Conservation (phyloP, 352 stramenopile genomes). For the Globisporangium ultimum region DNA sequence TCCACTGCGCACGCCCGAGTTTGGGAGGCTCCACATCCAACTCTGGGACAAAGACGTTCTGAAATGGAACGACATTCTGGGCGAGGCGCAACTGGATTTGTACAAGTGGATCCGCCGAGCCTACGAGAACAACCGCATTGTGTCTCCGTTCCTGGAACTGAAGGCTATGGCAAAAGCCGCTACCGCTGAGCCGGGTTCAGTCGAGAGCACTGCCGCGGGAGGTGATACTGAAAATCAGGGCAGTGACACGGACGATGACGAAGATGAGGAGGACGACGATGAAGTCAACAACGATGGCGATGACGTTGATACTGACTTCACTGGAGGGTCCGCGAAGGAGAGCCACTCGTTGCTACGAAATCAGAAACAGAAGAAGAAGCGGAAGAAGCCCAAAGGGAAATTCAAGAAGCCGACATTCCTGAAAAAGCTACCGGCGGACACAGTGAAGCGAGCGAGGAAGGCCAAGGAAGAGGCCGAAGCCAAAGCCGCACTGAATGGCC, state of each 20-base stretch:
- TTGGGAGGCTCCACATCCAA: conserved; percentile 87
- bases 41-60: conserved; percentile 93
- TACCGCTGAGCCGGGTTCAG: neutral
- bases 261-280: neutral
- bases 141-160: conserved; percentile 65
- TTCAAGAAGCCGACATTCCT: conserved; percentile 23
- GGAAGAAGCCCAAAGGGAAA: conserved; percentile 8
- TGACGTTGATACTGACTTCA: conserved; percentile 13
- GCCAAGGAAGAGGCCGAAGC: conserved; percentile 56
- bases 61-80: conserved; percentile 91
- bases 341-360: conserved; percentile 35
- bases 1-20: conserved; percentile 66
- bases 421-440: conserved; percentile 18
- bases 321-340: conserved; percentile 25
- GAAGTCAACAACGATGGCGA: conserved; percentile 20
- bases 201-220: neutral
- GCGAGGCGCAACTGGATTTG: conserved; percentile 81
- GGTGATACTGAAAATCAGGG: neutral
- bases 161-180: conserved; percentile 23
- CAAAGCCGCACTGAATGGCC: conserved; percentile 51
- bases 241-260: neutral
- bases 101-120: conserved; percentile 75
- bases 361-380: conserved; percentile 17
- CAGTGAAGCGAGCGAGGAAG: conserved; percentile 23
- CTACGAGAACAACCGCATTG: conserved; percentile 52